Evolutionary conservation across 768 basidiomycete species (phyloP).

Genomic region (Lentinus tigrinus): DNA sequence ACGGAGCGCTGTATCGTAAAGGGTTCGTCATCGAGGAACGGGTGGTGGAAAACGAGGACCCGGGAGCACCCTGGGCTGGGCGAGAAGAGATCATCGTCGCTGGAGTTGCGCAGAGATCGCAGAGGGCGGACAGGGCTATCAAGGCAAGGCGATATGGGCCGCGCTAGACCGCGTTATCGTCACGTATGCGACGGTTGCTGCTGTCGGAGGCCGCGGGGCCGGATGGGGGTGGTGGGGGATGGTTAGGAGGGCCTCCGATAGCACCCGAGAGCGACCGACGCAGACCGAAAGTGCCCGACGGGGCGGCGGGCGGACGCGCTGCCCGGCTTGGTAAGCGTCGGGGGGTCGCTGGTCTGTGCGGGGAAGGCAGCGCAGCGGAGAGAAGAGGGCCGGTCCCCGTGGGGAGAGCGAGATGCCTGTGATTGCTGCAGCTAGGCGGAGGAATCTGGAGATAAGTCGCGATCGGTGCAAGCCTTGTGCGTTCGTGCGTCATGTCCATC

Average conservation of each 20-base stretch:
- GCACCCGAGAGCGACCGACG: no score
- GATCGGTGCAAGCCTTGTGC: not conserved
- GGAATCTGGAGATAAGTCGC: slow-evolving; percentile 16
- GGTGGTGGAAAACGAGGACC: not conserved
- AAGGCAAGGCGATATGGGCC: not conserved
- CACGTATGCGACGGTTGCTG: not conserved
- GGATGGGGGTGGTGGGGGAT: no score
- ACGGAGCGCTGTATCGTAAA: not conserved
- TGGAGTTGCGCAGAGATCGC: slow-evolving; percentile 4
- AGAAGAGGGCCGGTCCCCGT: slow-evolving; percentile 12
- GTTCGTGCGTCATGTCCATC: slow-evolving; percentile 14
- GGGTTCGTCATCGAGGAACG: not conserved
- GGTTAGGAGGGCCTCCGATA: no score
- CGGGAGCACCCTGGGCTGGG: slow-evolving; percentile 6
- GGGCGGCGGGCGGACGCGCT: no score
- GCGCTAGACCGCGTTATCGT: slow-evolving; percentile 7
- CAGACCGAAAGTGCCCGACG: no score
- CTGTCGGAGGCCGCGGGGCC: no score
- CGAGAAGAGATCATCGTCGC: slow-evolving; percentile 14
- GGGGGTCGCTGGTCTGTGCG: not conserved
- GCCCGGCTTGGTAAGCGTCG: not conserved
- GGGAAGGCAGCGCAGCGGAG: not conserved
- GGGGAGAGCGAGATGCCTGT: slow-evolving; percentile 15
- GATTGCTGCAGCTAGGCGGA: slow-evolving; percentile 6
- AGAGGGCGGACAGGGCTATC: slow-evolving; percentile 7